phyloP scores from a whole-genome alignment of 805 yeast genomes.

The Kluyveromyces nonfermentans region DNA sequence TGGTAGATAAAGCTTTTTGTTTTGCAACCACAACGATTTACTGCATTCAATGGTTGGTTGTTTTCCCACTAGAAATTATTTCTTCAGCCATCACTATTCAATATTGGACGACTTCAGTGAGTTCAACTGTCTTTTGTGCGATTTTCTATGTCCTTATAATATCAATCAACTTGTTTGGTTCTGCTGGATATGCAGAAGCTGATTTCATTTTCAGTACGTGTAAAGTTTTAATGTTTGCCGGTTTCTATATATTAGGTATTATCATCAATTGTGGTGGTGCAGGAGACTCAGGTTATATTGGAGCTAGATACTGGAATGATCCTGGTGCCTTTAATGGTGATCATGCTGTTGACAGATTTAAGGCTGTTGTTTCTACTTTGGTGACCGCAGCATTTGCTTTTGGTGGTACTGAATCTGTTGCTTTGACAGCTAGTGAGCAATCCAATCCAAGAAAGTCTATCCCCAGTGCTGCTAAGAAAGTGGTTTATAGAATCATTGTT shows the following conservation, averaged over 20 bases:
- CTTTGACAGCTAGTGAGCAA: constrained; percentile 51
- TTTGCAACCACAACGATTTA: constrained; percentile 58
- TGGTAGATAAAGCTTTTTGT: constrained; percentile 48
- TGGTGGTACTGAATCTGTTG: constrained; percentile 53
- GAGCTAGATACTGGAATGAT: constrained; percentile 40
- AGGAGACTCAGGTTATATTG: constrained; percentile 38
- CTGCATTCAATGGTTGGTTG: constrained; percentile 54
- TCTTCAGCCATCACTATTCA: constrained; percentile 54
- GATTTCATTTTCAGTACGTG: constrained; percentile 57
- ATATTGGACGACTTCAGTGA: constrained; percentile 46
- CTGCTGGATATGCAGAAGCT: constrained; percentile 52
- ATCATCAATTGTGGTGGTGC: constrained; percentile 36
- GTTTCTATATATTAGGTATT: constrained; percentile 46
- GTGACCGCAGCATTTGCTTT: constrained; percentile 52
- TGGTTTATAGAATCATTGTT: constrained; percentile 44
- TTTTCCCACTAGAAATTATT: constrained; percentile 54
- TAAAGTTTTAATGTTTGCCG: constrained; percentile 54
- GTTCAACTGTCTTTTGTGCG: constrained; percentile 49
- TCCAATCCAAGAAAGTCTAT: constrained; percentile 45
- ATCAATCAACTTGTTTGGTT: constrained; percentile 41
- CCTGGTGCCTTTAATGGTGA: constrained; percentile 44
- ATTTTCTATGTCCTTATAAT: constrained; percentile 41
- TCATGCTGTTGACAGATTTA: constrained; percentile 36
- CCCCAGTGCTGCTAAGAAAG: constrained; percentile 48
- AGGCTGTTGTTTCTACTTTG: constrained; percentile 45